Evolutionary conservation across 768 basidiomycete species (phyloP), one percentile per base, ranked within the genome.

Genomic region (Epithele typhae): DNA sequence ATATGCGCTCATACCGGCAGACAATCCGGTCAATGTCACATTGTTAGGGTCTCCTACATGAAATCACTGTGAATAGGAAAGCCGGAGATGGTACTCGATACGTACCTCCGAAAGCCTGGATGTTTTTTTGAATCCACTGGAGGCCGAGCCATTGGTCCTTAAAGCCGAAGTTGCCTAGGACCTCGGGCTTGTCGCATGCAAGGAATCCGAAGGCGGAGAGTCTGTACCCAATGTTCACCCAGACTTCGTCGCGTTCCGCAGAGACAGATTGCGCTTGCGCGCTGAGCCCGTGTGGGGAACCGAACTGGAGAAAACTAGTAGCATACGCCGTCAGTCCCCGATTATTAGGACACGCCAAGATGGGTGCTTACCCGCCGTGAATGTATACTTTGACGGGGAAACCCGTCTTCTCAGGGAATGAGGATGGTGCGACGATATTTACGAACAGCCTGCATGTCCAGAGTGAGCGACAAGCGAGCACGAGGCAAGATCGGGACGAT

Each of bases 61-160:
- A 37, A 42, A 4, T 15, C n/a, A n/a, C n/a, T n/a, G n/a, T n/a
- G n/a, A n/a, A n/a, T n/a, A n/a, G n/a, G n/a, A n/a, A n/a, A n/a
- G n/a, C n/a, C n/a, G n/a, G n/a, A 23, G 24, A 19, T 22, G 30
- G 19, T 18, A 15, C 36, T n/a, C n/a, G n/a, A n/a, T n/a, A n/a
- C 66, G 43, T 58, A 79, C 86, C 87, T 62, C 87, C 88, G 52
- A 89, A 90, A 0, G 67, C 65, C 32, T 62, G 62, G 18, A 90
- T 86, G 54, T 89, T 85, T 15, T 75, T 75, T 37, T 69, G 76
- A 21, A 89, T 68, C 86, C 87, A 89, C 54, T 76, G 67, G n/a
- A 89, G 58, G 1, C 81, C 87, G 17, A 85, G 57, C 87, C 87
- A 89, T 56, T 86, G 85, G 57, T 90, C 87, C 63, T 88, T 89